These are phyloP conservation scores for Penicillium arizonense DNA, from an alignment of 495 filamentous ascomycete species.

Conservation along the genomic window DNA sequence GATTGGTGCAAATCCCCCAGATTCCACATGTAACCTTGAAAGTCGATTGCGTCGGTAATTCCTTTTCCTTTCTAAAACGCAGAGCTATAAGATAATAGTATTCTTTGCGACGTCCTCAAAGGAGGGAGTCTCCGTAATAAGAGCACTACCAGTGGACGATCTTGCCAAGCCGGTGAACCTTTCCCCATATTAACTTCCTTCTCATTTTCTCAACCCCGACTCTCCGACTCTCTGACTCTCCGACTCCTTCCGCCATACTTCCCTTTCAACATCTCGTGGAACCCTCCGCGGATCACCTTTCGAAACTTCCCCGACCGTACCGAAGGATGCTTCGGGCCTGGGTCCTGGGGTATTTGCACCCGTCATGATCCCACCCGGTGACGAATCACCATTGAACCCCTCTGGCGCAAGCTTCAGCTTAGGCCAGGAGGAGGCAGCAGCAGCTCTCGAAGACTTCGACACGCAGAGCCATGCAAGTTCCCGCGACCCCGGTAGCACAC, in stretches of 20 bases:
- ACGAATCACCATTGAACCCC: constrained; percentile 37
- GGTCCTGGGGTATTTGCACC: constrained; percentile 42
- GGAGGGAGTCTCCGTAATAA: constrained; percentile 13
- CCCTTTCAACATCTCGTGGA: neutral
- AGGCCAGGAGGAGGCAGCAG: constrained; percentile 30
- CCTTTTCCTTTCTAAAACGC: neutral
- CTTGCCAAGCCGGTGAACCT: constrained; percentile 36
- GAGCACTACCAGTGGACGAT: constrained; percentile 17
- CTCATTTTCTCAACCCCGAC: constrained; percentile 18
- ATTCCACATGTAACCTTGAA: neutral
- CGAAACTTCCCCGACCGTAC: constrained; percentile 9
- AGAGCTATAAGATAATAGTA: too few species aligned
- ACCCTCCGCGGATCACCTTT: neutral
- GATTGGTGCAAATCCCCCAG: neutral
- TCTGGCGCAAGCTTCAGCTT: constrained; percentile 23
- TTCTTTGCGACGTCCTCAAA: neutral
- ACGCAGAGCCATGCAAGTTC: constrained; percentile 46
- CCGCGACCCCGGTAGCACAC: constrained; percentile 37
- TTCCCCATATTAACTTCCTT: constrained; percentile 38
- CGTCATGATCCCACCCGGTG: constrained; percentile 45
- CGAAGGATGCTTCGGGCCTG: constrained; percentile 41
- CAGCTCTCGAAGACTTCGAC: constrained; percentile 39
- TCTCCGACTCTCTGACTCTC: neutral
- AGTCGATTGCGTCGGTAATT: constrained; percentile 1
- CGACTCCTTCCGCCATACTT: neutral